Evolutionary conservation across 441 rosid genomes (phyloP).

Genomic region (Pelargonium myrrhifolium): DNA sequence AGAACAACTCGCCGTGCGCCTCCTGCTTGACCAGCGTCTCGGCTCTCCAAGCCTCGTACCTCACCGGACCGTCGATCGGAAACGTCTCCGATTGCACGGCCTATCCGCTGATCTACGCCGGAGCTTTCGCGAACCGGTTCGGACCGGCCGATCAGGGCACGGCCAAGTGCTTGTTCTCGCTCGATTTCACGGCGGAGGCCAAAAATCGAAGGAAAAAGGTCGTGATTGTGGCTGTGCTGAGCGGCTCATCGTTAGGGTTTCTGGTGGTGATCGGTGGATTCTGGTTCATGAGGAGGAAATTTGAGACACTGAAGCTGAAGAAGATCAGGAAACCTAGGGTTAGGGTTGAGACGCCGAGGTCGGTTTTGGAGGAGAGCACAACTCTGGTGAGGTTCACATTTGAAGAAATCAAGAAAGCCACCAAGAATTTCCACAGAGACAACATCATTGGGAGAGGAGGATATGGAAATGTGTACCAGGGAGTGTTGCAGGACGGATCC

Average conservation of each 20-base stretch:
- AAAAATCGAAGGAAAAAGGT: constrained; percentile 11
- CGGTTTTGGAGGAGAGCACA: constrained; percentile 59
- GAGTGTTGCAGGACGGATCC: constrained; percentile 57
- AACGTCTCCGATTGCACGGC: constrained; percentile 51
- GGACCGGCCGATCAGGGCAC: constrained; percentile 67
- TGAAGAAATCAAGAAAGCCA: constrained; percentile 73
- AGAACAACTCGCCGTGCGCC: constrained; percentile 64
- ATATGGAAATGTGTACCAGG: constrained; percentile 22
- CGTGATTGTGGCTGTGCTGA: constrained; percentile 28
- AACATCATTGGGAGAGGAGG: constrained; percentile 81
- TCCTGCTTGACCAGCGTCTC: constrained; percentile 54
- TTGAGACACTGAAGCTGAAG: constrained; percentile 22
- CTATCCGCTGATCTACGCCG: constrained; percentile 61
- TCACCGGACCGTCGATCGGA: constrained; percentile 24
- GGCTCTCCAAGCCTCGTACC: constrained; percentile 33
- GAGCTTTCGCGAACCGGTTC: constrained; percentile 43
- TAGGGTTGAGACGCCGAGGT: constrained; percentile 29
- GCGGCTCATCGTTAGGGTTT: constrained; percentile 27
- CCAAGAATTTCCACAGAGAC: constrained; percentile 63
- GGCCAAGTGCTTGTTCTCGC: constrained; percentile 56
- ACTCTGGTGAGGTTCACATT: constrained; percentile 53
- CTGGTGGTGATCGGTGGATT: constrained; percentile 31
- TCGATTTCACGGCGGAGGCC: constrained; percentile 23
- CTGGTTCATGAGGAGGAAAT: constrained; percentile 38
- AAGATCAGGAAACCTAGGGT: constrained; percentile 11